Conservation (phyloP, 2,329 filamentous ascomycete genomes). For the Davidsoniella neocaledoniae region DNA sequence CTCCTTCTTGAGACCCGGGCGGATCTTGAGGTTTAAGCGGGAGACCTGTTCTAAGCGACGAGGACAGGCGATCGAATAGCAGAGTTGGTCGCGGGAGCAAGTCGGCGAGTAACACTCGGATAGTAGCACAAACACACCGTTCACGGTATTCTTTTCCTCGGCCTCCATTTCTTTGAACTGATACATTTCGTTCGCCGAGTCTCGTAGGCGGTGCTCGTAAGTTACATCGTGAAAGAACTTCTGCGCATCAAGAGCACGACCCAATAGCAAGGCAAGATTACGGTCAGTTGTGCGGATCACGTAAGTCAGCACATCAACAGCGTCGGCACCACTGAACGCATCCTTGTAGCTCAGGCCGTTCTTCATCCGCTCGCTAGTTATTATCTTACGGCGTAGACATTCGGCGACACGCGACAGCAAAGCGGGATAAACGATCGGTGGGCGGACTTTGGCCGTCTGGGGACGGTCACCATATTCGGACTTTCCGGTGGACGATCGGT, state of each 20-base stretch:
- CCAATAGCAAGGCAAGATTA: slow-evolving; percentile 79
- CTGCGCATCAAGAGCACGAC: slow-evolving; percentile 84
- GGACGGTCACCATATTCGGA: slow-evolving; percentile 37
- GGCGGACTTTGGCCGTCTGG: slow-evolving; percentile 45
- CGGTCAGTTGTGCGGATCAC: slow-evolving; percentile 96
- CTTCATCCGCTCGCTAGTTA: slow-evolving; percentile 76
- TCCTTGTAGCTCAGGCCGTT: slow-evolving; percentile 96
- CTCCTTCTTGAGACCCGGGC: slow-evolving; percentile 62
- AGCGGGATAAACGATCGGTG: slow-evolving; percentile 85
- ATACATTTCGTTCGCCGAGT: slow-evolving; percentile 89
- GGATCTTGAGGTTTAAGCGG: slow-evolving; percentile 79
- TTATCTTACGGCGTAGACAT: slow-evolving; percentile 79
- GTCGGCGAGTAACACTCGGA: slow-evolving; percentile 98
- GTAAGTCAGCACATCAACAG: slow-evolving; percentile 85
- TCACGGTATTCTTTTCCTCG: slow-evolving; percentile 58
- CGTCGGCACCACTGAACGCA: slow-evolving; percentile 87
- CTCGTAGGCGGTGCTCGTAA: slow-evolving; percentile 86
- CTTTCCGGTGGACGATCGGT: slow-evolving; percentile 42
- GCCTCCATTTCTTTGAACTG: slow-evolving; percentile 83
- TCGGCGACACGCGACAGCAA: slow-evolving; percentile 84
- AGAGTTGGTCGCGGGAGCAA: slow-evolving; percentile 85
- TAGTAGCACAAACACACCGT: slow-evolving; percentile 89
- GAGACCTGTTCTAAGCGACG: slow-evolving; percentile 88
- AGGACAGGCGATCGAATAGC: slow-evolving; percentile 95
- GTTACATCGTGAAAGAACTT: slow-evolving; percentile 99